Evolutionary conservation across 2,329 filamentous ascomycete species (phyloP).

Genomic region (Colletotrichum tropicicola): DNA sequence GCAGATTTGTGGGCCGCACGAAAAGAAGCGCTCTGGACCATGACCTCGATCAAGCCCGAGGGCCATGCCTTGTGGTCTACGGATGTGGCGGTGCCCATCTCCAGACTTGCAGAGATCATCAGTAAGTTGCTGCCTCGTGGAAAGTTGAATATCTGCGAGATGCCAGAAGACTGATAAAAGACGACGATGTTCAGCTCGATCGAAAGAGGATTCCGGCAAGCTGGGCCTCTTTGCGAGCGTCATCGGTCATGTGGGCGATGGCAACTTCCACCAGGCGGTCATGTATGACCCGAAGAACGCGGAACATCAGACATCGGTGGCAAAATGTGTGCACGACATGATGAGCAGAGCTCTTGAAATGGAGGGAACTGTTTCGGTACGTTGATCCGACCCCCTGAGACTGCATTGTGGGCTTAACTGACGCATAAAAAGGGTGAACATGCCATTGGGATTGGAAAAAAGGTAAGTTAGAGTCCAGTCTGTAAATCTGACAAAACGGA

Average conservation of each 20-base stretch:
- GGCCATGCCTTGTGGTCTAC: constrained; percentile 78
- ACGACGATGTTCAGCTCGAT: constrained; percentile 68
- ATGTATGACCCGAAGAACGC: constrained; percentile 54
- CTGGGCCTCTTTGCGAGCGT: constrained; percentile 72
- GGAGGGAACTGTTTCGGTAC: constrained; percentile 73
- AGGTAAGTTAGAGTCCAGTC: constrained; percentile 62
- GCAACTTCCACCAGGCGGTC: constrained; percentile 73
- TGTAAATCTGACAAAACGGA: not conserved
- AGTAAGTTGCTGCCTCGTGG: no score
- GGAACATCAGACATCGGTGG: constrained; percentile 59
- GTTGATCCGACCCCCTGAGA: constrained; percentile 47
- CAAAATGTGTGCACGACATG: constrained; percentile 73
- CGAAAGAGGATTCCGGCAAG: constrained; percentile 70
- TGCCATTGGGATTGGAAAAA: constrained; percentile 75
- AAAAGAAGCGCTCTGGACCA: constrained; percentile 79
- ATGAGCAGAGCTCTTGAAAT: constrained; percentile 74
- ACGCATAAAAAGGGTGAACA: constrained; percentile 64
- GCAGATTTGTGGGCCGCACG: constrained; percentile 78
- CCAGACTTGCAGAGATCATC: constrained; percentile 75
- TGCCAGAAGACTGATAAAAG: not conserved
- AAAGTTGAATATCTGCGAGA: no score
- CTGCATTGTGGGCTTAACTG: no score
- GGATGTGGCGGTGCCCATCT: constrained; percentile 82
- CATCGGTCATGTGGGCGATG: constrained; percentile 79
- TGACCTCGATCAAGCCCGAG: constrained; percentile 70